These are phyloP conservation scores for Albophoma yamanashiensis DNA, from an alignment of 2,329 filamentous ascomycete genomes.

Conservation along the genomic window DNA sequence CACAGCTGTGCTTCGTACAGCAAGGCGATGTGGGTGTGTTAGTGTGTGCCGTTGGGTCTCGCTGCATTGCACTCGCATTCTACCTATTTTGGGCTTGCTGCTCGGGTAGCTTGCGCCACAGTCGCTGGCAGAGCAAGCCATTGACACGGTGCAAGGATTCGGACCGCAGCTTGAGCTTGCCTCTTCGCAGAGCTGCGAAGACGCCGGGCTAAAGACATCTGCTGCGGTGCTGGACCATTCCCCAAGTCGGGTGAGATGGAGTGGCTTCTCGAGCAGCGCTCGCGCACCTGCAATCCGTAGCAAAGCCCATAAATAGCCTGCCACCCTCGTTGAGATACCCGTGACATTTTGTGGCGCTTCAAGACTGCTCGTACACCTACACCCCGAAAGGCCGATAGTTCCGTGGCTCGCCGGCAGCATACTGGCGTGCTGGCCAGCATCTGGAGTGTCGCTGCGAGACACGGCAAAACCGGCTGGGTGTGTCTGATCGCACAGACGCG, in stretches of 20 bases:
- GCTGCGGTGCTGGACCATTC: background rate
- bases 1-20: too few relatives aligned
- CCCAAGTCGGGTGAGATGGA: too few relatives aligned
- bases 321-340: background rate
- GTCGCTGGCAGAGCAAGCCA: background rate
- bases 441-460: background rate
- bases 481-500: background rate
- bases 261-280: too few relatives aligned
- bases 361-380: background rate
- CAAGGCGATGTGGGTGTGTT: too few relatives aligned
- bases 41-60: too few relatives aligned
- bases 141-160: background rate
- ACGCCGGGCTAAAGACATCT: background rate
- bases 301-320: background rate
- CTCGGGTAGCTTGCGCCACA: background rate
- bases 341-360: background rate
- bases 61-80: background rate
- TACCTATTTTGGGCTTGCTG: background rate
- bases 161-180: background rate
- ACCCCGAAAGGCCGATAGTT: background rate
- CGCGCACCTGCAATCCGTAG: too few relatives aligned
- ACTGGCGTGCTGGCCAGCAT: background rate
- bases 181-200: background rate
- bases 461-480: background rate
- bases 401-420: background rate